phyloP scores from a whole-genome alignment of 306 rosid species.

The Gastrolobium villosum region DNA sequence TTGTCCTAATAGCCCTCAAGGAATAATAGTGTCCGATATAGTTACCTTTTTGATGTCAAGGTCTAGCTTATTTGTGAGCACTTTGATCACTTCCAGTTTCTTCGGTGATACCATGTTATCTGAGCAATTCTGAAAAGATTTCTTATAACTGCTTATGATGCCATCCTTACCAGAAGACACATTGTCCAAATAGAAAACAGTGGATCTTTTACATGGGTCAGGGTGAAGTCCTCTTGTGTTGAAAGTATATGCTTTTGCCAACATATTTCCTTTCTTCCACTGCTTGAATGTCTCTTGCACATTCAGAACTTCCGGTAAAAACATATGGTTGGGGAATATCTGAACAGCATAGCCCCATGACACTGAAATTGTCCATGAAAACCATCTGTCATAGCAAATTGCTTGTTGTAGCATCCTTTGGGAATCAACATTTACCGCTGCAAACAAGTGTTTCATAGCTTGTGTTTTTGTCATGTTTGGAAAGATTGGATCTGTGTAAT shows the following conservation, averaged over 20 bases:
- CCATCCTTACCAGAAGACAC: conserved; percentile 51
- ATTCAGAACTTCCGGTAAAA: conserved; percentile 62
- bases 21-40: background rate
- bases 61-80: conserved; percentile 68
- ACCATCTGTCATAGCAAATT: conserved; percentile 86
- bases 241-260: conserved; percentile 63
- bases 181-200: conserved; percentile 67
- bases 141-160: conserved; percentile 63
- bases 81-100: conserved; percentile 71
- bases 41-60: conserved; percentile 70
- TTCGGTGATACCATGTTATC: conserved; percentile 55
- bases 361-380: conserved; percentile 82
- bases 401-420: conserved; percentile 81
- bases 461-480: conserved; percentile 72
- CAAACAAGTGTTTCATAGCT: conserved; percentile 69
- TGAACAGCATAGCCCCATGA: conserved; percentile 98
- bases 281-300: conserved; percentile 76
- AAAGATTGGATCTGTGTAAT: conserved; percentile 70
- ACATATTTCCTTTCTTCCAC: conserved; percentile 61
- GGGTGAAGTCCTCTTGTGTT: conserved; percentile 58
- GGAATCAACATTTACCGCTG: conserved; percentile 70
- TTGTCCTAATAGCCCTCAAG: background rate
- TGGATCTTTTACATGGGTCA: conserved; percentile 76
- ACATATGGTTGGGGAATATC: conserved; percentile 57
- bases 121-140: conserved; percentile 67